A percentile compares a stretch with the other conserved stretches of the same genome.
Conservation (phyloP, 495 filamentous ascomycete genomes). For the Penicillium paxilli region DNA sequence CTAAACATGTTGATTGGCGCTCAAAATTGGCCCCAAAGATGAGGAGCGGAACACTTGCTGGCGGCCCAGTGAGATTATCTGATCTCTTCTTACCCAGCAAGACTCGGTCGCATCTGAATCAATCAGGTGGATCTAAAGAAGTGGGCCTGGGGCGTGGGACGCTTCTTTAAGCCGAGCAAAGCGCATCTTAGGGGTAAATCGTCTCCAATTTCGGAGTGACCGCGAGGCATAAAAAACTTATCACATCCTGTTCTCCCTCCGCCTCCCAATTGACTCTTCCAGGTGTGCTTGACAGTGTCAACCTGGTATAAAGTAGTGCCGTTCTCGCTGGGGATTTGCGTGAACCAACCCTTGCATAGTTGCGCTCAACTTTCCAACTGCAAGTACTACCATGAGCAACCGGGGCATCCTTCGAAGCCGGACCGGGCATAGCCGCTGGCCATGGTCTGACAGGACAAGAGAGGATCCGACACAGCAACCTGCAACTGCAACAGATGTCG, state of each 20-base stretch:
- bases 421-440: background rate
- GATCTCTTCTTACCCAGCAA: background rate
- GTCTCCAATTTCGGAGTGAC: background rate
- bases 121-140: background rate
- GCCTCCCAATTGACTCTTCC: background rate
- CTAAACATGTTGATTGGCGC: background rate
- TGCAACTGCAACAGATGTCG: background rate
- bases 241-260: background rate
- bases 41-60: background rate
- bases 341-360: background rate
- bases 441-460: background rate
- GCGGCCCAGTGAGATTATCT: background rate
- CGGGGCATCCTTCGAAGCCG: background rate
- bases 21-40: background rate
- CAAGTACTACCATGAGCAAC: background rate
- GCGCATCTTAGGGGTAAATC: background rate
- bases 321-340: background rate
- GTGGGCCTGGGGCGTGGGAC: background rate
- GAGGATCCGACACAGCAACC: background rate
- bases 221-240: background rate
- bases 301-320: background rate
- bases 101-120: background rate
- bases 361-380: background rate
- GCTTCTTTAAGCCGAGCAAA: background rate
- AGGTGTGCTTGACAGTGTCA: background rate